Base-by-base conservation (phyloP, 116 monocot species). In the Posidonia oceanica region DNA sequence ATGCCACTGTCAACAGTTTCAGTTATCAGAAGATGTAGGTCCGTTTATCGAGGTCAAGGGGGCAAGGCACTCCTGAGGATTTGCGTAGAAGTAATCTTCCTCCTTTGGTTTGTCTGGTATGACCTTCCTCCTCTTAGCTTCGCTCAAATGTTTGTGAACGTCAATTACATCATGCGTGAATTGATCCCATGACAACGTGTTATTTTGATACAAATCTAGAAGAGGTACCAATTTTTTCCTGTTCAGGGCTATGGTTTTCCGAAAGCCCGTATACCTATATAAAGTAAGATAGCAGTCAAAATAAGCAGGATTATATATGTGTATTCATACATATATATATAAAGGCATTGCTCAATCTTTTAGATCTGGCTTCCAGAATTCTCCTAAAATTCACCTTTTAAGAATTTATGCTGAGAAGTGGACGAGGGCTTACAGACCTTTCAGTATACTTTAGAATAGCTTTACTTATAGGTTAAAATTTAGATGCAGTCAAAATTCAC, bases 81-180 rank as follows among this genome's bases (percentile, higher is more conserved):
- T 97, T 17, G 97, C 73, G 77, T 97, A 97, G 64, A 97, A 97
- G 67, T 97, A 85, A 36, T 97, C 92, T 72, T 97, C 97, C 41
- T 83, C 85, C 71, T 97, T 97, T 6, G 92, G 97, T 36, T 63
- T 56, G 8, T 82, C 80, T 4, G 68, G 71, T 21, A 92, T 66
- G 18, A 85, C 78, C 41, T 61, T 83, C 73, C 97, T 78, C 54
- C 10, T 53, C 17, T 78, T 68, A 8, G 85, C 79, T 63, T 79
- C 76, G 15, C 97, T 89, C 79, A 84, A 66, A 54, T 85, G 52
- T 38, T 69, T 70, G 52, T 97, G 97, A 7, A 78, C 71, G 54
- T 80, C 66, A 52, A 68, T 72, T 6, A 92, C 83, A 16, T 81
- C 74, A 61, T 3, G 37, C 7, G 80, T 68, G 64, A 97, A 97